Base-by-base conservation (phyloP, 805 yeast genomes). In the Candida michaelii region DNA sequence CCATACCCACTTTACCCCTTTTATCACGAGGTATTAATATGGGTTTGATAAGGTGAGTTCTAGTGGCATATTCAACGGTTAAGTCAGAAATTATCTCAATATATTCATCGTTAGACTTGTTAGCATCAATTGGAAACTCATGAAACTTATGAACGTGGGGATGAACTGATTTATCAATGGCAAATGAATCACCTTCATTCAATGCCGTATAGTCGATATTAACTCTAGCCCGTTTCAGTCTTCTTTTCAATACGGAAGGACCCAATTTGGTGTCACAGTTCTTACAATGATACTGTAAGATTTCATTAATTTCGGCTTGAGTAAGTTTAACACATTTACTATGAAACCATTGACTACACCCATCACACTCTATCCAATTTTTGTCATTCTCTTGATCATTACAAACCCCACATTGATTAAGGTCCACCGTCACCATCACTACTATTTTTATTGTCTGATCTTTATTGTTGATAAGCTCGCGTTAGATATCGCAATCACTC, bases 171-270 rank as follows among this genome's bases (percentile, higher is more conserved):
- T 67, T 59, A 59, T 71, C 69, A 4, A 75, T 63, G 3, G 77
- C 73, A 45, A 63, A 71, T 43, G 56, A 68, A 58, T 80, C 83
- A 4, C 96, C 95, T 42, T 82, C 83, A 57, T 89, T 78, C 51
- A 89, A 66, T 0, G 95, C 93, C 8, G 79, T 81, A 55, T 89
- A 89, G 56, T 89, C 95, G 34, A 89, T 75, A 40, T 71, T 71
- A n/a, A 68, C 62, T 30, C 54, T 50, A 12, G 73, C 63, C 16
- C 96, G 65, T 32, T 73, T 66, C 43, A 87, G 81, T 29, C 69
- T 69, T 30, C 90, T 63, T 42, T 70, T 75, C 39, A 58, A 55
- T 12, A 70, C 55, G 4, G 82, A 71, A 0, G 80, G 76, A 1
- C 88, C 88, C 39, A 70, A 58, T 14, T 49, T 49, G 10, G 44